phyloP scores from a whole-genome alignment of 106 monocot genomes.

The Acorus calamus region DNA sequence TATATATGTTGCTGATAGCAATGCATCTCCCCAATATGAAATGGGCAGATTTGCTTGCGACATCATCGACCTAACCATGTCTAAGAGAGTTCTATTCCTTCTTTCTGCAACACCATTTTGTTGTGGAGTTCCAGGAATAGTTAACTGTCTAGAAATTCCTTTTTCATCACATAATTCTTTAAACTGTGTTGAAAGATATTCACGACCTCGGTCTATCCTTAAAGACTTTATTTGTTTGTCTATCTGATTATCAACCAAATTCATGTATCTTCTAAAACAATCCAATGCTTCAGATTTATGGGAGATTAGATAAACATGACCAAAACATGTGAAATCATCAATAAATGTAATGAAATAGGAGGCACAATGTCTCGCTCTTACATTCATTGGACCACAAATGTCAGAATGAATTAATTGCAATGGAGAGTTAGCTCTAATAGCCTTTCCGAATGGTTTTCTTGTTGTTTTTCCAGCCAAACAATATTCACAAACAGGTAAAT shows the following conservation, averaged over 20 bases:
- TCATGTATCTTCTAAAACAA: background rate
- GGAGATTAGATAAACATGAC: background rate
- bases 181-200: background rate
- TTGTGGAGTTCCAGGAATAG: no score
- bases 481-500: no score
- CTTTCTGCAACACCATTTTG: no score
- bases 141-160: background rate
- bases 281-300: slow-evolving; percentile 1
- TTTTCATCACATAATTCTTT: background rate
- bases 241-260: background rate
- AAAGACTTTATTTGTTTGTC: background rate
- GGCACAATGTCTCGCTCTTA: no score
- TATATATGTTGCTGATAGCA: no score
- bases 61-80: background rate
- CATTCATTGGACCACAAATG: no score
- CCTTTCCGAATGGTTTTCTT: no score
- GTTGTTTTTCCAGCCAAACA: no score
- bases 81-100: no score
- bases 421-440: no score
- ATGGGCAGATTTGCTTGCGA: background rate
- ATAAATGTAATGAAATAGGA: background rate
- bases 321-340: background rate
- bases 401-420: no score
- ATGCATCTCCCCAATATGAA: background rate
- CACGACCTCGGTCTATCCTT: background rate